phyloP scores from a whole-genome alignment of 768 basidiomycete genomes.

The Albatrellus ellisii region DNA sequence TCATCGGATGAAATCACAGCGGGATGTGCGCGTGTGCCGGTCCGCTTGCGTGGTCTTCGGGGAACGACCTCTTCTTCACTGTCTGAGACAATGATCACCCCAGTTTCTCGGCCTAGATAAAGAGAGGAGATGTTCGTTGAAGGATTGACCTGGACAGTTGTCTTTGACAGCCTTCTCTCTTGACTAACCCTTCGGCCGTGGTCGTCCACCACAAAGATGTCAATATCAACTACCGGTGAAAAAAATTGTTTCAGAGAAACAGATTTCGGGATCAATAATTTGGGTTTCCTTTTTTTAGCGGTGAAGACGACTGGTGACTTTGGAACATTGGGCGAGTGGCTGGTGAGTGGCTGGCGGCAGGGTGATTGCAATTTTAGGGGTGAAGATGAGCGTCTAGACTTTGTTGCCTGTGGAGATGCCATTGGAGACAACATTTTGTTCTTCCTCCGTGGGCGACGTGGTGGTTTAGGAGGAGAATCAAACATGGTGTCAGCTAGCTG shows the following conservation, averaged over 20 bases:
- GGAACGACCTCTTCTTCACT: constrained; percentile 15
- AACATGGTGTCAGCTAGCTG: neutral
- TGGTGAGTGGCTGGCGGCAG: constrained; percentile 28
- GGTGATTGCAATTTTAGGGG: neutral
- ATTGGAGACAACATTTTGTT: neutral
- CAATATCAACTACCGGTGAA: constrained; percentile 43
- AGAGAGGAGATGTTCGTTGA: constrained; percentile 5
- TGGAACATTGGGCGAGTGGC: constrained; percentile 24
- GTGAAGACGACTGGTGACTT: constrained; percentile 23
- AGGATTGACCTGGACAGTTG: constrained; percentile 26
- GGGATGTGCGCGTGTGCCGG: constrained; percentile 12
- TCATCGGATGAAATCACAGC: constrained; percentile 35
- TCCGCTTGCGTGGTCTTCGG: constrained; percentile 10
- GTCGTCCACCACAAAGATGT: constrained; percentile 56
- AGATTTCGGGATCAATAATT: constrained; percentile 5
- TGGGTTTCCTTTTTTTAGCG: constrained; percentile 17
- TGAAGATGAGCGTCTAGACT: neutral
- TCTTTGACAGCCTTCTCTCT: constrained; percentile 45
- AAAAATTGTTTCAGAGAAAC: constrained; percentile 20
- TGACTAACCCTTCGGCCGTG: constrained; percentile 41
- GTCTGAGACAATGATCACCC: constrained; percentile 8
- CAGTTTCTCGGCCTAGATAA: neutral
- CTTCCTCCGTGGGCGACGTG: neutral
- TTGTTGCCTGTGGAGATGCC: neutral
- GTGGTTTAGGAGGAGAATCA: neutral